Base-by-base conservation (phyloP, 179 eudicot species). In the Sideroxylon spinosum region DNA sequence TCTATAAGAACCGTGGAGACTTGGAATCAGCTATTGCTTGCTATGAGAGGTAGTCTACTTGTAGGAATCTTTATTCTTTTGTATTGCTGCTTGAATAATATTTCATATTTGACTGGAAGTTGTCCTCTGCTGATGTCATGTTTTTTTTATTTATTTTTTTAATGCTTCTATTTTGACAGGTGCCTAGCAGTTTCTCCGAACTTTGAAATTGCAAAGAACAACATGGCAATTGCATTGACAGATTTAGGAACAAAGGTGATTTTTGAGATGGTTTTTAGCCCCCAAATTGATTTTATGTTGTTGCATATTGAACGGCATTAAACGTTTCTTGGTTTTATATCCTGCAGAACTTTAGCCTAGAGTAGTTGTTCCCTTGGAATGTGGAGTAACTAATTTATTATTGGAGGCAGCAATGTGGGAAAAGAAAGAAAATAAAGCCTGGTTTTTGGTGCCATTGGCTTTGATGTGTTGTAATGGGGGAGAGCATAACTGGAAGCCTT, bases 141-240 rank as follows among this genome's bases (percentile, higher is more conserved):
- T 50, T 28, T 23, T 37, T 37, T n/a, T n/a, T n/a, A n/a, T n/a
- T n/a, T n/a, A n/a, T n/a, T n/a, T n/a, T n/a, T 32, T 77, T 20
- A 79, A 50, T 73, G 83, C 61, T 77, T 72, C 9, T 76, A 13
- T 29, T 82, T 75, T 65, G 56, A 81, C 88, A 96, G 99, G 94
- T 96, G 99, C 89, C 85, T 96, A 78, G 89, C 94, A 76, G 98
- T 96, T 79, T 94, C 99, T 80, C 99, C 99, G 23, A 96, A 96
- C 87, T 96, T 96, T 83, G 98, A 96, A 90, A 96, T 96, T 77
- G 98, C 99, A 14, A 94, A 94, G 86, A 96, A 94, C 78, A 96
- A 96, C 84, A 96, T 94, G 99, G 97, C 99, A 73, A 96, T 94
- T 84, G 98, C 99, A 63, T 85, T 96, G 84, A 96, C 99, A 56